Evolutionary conservation across 352 stramenopile genomes (phyloP).

Genomic region (Ophiocytium majus): DNA sequence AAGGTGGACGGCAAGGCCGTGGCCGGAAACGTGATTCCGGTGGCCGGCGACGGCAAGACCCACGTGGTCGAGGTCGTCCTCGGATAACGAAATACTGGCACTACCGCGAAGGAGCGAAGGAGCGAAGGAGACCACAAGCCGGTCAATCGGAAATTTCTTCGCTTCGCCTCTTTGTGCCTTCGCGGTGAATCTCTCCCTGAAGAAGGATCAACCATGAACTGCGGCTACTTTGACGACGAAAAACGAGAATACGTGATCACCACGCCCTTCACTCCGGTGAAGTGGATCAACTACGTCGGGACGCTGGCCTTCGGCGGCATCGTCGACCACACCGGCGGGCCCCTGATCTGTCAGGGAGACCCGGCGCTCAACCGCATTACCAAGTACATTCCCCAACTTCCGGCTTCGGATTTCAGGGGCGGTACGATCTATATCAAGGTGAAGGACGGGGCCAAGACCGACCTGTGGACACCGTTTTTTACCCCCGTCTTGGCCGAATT

Average conservation of each 20-base stretch:
- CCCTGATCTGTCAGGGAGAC: constrained; percentile 3
- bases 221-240: constrained; percentile 9
- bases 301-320: background rate
- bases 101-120: too few relatives aligned
- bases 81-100: constrained; percentile 13
- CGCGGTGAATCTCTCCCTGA: background rate
- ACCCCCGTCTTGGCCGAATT: background rate
- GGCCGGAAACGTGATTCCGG: background rate
- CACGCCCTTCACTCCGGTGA: background rate
- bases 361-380: constrained; percentile 4
- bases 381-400: background rate
- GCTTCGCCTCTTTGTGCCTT: too few relatives aligned
- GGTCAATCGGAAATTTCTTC: too few relatives aligned
- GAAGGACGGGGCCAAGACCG: background rate
- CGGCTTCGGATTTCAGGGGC: constrained; percentile 1
- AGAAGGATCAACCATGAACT: background rate
- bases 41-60: background rate
- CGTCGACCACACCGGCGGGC: background rate
- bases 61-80: background rate
- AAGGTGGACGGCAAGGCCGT: background rate
- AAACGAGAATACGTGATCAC: constrained; percentile 2
- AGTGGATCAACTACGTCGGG: background rate
- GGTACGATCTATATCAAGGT: background rate
- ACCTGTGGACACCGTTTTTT: background rate
- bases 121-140: too few relatives aligned